phyloP scores from a whole-genome alignment of 2,329 filamentous ascomycete genomes.

The Taxawa tesnikishii region DNA sequence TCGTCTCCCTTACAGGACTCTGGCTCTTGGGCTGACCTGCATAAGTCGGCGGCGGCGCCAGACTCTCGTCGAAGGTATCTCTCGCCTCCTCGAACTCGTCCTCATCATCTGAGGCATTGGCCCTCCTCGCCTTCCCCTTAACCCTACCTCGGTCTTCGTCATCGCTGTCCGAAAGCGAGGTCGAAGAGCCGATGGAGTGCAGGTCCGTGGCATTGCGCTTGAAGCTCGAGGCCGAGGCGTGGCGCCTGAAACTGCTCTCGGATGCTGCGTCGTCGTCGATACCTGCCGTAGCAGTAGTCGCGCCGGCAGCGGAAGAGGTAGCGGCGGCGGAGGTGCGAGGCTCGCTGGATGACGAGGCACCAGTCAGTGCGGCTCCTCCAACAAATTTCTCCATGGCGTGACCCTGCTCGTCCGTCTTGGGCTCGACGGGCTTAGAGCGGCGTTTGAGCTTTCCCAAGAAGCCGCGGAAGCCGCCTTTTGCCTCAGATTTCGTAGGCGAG shows the following conservation, averaged over 20 bases:
- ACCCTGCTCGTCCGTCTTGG: constrained; percentile 4
- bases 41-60: constrained; percentile 29
- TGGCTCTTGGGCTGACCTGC: constrained; percentile 22
- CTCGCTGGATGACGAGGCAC: constrained; percentile 20
- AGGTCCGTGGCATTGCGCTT: constrained; percentile 6
- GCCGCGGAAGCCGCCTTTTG: constrained; percentile 17
- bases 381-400: constrained; percentile 30
- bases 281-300: constrained; percentile 6
- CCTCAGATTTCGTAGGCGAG: no score
- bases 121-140: constrained; percentile 44
- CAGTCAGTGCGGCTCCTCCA: constrained; percentile 39
- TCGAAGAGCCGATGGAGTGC: constrained; percentile 7
- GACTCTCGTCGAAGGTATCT: constrained; percentile 36
- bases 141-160: no score
- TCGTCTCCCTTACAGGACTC: constrained; percentile 45
- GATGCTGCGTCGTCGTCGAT: constrained; percentile 3
- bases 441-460: constrained; percentile 26
- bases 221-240: constrained; percentile 5
- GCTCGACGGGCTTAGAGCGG: constrained; percentile 19
- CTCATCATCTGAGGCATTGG: constrained; percentile 54
- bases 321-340: constrained; percentile 5
- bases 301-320: constrained; percentile 2
- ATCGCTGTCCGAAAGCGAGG: no score
- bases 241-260: constrained; percentile 5
- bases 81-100: constrained; percentile 71